phyloP scores from a whole-genome alignment of 192 early-diverging fungal species.

The Coemansia sp. region DNA sequence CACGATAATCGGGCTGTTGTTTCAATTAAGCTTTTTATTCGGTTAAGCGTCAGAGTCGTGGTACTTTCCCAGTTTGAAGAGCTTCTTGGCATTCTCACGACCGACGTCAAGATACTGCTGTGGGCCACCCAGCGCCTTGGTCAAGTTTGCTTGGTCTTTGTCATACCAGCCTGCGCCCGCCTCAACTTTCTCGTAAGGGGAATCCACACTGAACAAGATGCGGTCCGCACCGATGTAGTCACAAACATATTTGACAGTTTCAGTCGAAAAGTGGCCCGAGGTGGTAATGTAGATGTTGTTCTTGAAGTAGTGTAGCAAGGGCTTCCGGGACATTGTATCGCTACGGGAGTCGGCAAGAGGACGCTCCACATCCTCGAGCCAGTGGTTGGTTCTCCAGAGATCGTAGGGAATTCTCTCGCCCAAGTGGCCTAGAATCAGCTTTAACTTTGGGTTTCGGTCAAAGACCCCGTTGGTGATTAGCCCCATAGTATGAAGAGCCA shows the following conservation, averaged over 20 bases:
- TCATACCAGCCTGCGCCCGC: neutral
- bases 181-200: neutral
- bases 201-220: neutral
- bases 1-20: too few species aligned
- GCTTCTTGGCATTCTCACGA: neutral
- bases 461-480: neutral
- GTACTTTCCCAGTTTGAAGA: neutral
- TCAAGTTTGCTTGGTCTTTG: neutral
- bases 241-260: neutral
- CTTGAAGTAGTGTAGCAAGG: neutral
- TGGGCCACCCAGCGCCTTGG: neutral
- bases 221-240: neutral
- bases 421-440: neutral
- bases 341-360: neutral
- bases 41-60: neutral
- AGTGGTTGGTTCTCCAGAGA: neutral
- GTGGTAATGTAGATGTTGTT: neutral
- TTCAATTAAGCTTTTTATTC: too few species aligned
- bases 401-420: neutral
- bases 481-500: neutral
- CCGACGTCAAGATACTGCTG: neutral
- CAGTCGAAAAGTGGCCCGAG: neutral
- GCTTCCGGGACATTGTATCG: neutral
- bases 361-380: neutral
- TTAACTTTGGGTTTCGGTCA: neutral